Evolutionary conservation across 495 filamentous ascomycete species (phyloP).

Genomic region (Penicillium lividum): DNA sequence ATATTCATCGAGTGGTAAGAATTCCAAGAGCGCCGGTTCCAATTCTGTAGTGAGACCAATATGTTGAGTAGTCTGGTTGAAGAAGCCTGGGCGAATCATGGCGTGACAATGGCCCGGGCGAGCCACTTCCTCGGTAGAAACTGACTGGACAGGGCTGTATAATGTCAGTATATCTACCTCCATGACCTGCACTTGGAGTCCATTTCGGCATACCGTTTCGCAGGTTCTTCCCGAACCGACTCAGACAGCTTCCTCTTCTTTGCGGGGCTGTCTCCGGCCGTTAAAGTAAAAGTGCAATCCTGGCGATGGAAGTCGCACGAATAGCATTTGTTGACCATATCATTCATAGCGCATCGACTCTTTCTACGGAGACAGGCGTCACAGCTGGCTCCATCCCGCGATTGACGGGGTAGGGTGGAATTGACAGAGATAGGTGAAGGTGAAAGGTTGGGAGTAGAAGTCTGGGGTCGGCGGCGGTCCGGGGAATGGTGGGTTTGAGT

Average conservation of each 20-base stretch:
- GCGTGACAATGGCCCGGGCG: slow-evolving; percentile 28
- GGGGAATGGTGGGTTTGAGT: slow-evolving; percentile 31
- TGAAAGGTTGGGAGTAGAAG: slow-evolving; percentile 31
- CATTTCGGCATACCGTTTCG: slow-evolving; percentile 44
- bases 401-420: slow-evolving; percentile 30
- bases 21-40: slow-evolving; percentile 52
- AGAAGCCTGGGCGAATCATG: slow-evolving; percentile 41
- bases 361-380: slow-evolving; percentile 84
- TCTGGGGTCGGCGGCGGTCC: slow-evolving; percentile 30
- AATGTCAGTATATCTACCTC: slow-evolving; percentile 6
- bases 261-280: slow-evolving; percentile 57
- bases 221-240: slow-evolving; percentile 33
- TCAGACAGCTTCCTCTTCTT: slow-evolving; percentile 70
- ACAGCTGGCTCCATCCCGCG: slow-evolving; percentile 57
- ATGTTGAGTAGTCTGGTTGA: slow-evolving; percentile 50
- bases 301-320: slow-evolving; percentile 57
- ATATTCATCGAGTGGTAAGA: slow-evolving; percentile 44
- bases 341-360: slow-evolving; percentile 86
- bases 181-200: not conserved
- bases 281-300: slow-evolving; percentile 52
- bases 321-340: slow-evolving; percentile 53
- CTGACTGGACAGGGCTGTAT: slow-evolving; percentile 11
- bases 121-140: slow-evolving; percentile 25
- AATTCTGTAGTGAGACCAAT: slow-evolving; percentile 57
- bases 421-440: slow-evolving; percentile 32